Conservation (phyloP, 2,329 filamentous ascomycete genomes). For the Calonectria pseudoturangicola region DNA sequence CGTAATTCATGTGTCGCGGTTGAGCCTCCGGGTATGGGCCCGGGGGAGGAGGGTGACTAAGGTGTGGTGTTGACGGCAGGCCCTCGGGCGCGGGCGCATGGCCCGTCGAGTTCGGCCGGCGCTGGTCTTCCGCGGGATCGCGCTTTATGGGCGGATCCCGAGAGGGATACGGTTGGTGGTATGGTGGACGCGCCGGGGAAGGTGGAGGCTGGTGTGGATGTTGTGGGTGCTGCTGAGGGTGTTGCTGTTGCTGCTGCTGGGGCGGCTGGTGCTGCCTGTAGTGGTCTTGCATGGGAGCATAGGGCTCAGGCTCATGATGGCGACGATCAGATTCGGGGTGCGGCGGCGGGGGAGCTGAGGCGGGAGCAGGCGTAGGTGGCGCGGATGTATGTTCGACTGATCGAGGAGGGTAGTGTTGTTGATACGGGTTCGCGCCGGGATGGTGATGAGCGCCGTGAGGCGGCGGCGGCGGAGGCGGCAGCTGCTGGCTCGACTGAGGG, state of each 20-base stretch:
- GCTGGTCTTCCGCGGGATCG: constrained; percentile 71
- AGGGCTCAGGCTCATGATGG: constrained; percentile 74
- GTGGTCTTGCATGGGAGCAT: constrained; percentile 73
- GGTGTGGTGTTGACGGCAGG: constrained; percentile 57
- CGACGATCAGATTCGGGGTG: constrained; percentile 71
- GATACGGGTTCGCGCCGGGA: constrained; percentile 62
- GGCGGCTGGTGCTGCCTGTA: constrained; percentile 58
- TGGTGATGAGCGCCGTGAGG: constrained; percentile 55
- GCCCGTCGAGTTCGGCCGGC: constrained; percentile 72
- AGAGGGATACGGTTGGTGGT: constrained; percentile 64
- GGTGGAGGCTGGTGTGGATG: constrained; percentile 58
- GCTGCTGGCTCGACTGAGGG: constrained; percentile 53
- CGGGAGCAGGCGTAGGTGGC: constrained; percentile 55
- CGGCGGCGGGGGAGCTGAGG: constrained; percentile 57
- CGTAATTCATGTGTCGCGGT: constrained; percentile 73
- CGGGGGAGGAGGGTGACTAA: constrained; percentile 57
- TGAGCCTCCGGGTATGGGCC: constrained; percentile 66
- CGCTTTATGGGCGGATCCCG: constrained; percentile 75
- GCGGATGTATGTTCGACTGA: constrained; percentile 58
- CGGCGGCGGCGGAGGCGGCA: constrained; percentile 56
- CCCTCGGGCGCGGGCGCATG: constrained; percentile 62
- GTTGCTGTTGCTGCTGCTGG: constrained; percentile 55
- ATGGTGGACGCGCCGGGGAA: constrained; percentile 66
- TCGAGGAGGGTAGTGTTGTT: constrained; percentile 63
- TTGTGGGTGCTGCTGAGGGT: constrained; percentile 62